Base-by-base conservation (phyloP, 805 yeast species). In the Candida taoyuanica region DNA sequence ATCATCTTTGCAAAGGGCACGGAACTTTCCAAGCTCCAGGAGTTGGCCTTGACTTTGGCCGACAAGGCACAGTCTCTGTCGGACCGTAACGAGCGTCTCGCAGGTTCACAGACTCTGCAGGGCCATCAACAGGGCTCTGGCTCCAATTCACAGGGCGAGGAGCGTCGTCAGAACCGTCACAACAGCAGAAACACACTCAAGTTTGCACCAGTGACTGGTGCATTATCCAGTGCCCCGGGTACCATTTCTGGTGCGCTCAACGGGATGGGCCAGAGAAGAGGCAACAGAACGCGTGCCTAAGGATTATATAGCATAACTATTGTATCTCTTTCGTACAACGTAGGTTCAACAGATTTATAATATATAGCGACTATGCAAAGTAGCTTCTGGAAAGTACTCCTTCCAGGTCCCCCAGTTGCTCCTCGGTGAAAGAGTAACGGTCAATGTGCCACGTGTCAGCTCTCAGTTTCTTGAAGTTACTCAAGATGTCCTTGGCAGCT, bases 371-470 rank as follows among this genome's bases (percentile, higher is more conserved):
- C 34, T 30, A 87, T 7, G 91, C 87, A 60, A 87, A 89, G 56
- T 93, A 91, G 56, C 95, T 85, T 58, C 85, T 83, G 85, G 95
- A 83, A 19, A 89, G 62, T 4, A 91, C 96, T 29, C 98, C 98
- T 59, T 91, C 98, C 31, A 91, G 64, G 56, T 87, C 96, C 55
- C 87, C 93, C 35, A 88, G 67, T 60, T 91, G 94, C 5, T 81
- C 85, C 34, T 72, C 76, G 7, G 79, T 76, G 58, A 91, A 93
- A 12, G 73, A 76, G 48, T 70, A 70, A 43, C 83, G 73, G 57
- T 91, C 98, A 42, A 87, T 75, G 53, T 85, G 95, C 98, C 98
- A 91, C 0, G 97, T 87, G 53, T 91, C 98, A 42, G 89, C 94
- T 48, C 98, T 74, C 5, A 86, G 78, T 65, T 88, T 88, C 59